Percentiles rank a stretch among this genome's conserved stretches.
These are phyloP conservation scores for Boletus insuetus DNA, from an alignment of 768 basidiomycete species.

Conservation along the genomic window DNA sequence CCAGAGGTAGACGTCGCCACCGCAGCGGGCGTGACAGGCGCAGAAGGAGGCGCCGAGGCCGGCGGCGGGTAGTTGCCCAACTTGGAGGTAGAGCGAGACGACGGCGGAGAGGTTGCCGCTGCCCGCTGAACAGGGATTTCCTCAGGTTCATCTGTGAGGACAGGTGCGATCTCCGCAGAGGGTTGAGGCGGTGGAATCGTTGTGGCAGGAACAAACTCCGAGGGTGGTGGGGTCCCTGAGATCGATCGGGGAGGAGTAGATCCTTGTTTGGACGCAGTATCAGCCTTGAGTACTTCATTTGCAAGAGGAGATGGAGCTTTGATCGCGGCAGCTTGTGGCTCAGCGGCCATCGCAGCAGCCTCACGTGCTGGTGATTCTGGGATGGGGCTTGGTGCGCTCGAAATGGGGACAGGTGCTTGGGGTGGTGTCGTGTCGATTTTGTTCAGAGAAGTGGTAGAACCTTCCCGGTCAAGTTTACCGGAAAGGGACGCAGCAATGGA, in stretches of 20 bases:
- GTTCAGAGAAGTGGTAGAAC: conserved; percentile 29
- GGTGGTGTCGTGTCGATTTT: conserved; percentile 34
- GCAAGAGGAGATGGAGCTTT: conserved; percentile 45
- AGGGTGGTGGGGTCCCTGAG: conserved; percentile 18
- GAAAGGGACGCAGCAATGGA: conserved; percentile 27
- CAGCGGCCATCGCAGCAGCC: conserved; percentile 40
- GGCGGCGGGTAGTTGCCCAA: conserved; percentile 16
- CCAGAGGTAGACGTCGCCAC: background rate
- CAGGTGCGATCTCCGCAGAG: conserved; percentile 37
- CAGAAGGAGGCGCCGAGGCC: conserved; percentile 18
- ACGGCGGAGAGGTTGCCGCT: conserved; percentile 5
- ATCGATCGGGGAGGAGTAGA: conserved; percentile 19
- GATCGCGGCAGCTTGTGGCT: conserved; percentile 19
- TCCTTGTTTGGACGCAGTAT: conserved; percentile 12
- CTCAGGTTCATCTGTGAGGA: conserved; percentile 53
- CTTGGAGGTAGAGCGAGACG: conserved; percentile 18
- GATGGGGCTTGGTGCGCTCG: conserved; percentile 57
- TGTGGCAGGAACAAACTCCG: conserved; percentile 16
- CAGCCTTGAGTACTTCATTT: conserved; percentile 24
- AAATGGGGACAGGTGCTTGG: conserved; percentile 17
- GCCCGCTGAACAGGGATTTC: conserved; percentile 18
- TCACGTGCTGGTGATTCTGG: conserved; percentile 67
- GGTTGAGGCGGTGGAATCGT: conserved; percentile 11
- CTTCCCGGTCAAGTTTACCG: conserved; percentile 29
- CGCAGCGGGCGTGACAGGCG: conserved; percentile 25